Conservation (phyloP, 2,329 filamentous ascomycete species). For the Paramyrothecium sp. region DNA sequence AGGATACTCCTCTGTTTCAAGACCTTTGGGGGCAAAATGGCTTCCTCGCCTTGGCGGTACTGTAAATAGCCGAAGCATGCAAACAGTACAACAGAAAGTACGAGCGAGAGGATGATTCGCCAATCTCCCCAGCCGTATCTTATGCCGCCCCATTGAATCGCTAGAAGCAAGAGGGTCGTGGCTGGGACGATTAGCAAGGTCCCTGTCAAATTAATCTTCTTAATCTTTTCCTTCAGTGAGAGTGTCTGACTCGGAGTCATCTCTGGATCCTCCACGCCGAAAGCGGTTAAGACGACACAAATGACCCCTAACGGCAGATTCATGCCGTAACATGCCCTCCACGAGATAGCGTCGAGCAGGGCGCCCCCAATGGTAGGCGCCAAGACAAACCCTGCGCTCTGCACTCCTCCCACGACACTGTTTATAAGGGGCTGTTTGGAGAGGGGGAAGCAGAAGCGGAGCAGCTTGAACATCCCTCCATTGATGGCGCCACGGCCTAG, state of each 20-base stretch:
- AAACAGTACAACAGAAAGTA: conserved; percentile 8
- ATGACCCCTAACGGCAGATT: conserved; percentile 14
- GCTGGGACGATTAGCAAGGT: conserved; percentile 13
- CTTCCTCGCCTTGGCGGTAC: conserved; percentile 13
- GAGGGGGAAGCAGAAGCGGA: conserved; percentile 18
- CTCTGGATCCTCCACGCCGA: conserved; percentile 15
- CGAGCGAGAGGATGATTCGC: conserved; percentile 15
- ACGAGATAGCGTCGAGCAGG: conserved; percentile 14
- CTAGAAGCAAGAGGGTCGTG: conserved; percentile 17
- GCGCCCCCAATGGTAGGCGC: conserved; percentile 17
- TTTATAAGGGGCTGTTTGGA: conserved; percentile 14
- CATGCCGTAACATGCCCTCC: conserved; percentile 21
- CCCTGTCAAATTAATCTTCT: conserved; percentile 12
- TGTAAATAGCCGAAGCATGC: conserved; percentile 14
- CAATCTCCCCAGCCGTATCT: conserved; percentile 19
- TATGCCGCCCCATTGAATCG: conserved; percentile 18
- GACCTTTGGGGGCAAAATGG: conserved; percentile 13
- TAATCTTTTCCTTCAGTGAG: conserved; percentile 11
- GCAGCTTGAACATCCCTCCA: conserved; percentile 18
- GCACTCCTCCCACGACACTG: conserved; percentile 14
- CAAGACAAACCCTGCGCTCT: conserved; percentile 15
- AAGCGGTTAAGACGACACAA: conserved; percentile 13
- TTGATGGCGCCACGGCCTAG: conserved; percentile 25
- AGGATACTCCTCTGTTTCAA: conserved; percentile 20
- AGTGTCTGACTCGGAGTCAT: background rate